These are phyloP conservation scores for Cyberlindnera samutprakarnensis DNA, from an alignment of 805 yeast genomes.

Conservation along the genomic window DNA sequence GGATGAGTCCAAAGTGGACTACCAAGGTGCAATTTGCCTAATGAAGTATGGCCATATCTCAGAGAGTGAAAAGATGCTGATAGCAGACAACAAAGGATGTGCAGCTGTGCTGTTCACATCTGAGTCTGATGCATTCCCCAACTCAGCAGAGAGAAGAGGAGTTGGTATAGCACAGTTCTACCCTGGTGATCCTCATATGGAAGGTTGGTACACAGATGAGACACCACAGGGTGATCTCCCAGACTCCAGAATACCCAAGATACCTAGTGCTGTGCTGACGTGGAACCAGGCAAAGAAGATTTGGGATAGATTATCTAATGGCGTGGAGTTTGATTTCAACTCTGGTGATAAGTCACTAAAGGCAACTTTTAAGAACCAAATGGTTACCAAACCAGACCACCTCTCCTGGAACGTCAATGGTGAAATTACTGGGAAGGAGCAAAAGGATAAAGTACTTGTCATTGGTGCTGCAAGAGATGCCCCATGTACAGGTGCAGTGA, in stretches of 20 bases:
- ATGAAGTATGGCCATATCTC: constrained; percentile 49
- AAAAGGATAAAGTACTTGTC: constrained; percentile 59
- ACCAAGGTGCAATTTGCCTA: constrained; percentile 47
- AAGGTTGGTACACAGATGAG: constrained; percentile 56
- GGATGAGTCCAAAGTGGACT: constrained; percentile 27
- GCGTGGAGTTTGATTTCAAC: constrained; percentile 10
- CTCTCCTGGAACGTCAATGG: constrained; percentile 76
- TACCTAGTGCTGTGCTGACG: constrained; percentile 75
- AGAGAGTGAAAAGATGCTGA: constrained; percentile 41
- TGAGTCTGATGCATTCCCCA: constrained; percentile 24
- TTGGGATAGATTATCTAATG: constrained; percentile 19
- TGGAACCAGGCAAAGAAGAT: constrained; percentile 56
- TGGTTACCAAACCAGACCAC: constrained; percentile 36
- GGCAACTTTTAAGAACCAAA: constrained; percentile 16
- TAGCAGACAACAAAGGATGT: constrained; percentile 53
- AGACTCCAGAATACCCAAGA: constrained; percentile 50
- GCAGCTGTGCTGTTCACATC: constrained; percentile 63
- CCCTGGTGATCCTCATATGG: constrained; percentile 75
- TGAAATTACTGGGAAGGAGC: constrained; percentile 73
- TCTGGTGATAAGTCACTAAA: constrained; percentile 19
- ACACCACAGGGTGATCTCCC: constrained; percentile 33
- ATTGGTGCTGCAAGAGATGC: constrained; percentile 84
- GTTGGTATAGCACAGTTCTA: constrained; percentile 52
- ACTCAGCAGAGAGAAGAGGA: constrained; percentile 30
- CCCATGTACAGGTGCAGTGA: constrained; percentile 63